Evolutionary conservation across 371 early-diverging fungal species (phyloP).

Genomic region (Syncephalastrum sp.): DNA sequence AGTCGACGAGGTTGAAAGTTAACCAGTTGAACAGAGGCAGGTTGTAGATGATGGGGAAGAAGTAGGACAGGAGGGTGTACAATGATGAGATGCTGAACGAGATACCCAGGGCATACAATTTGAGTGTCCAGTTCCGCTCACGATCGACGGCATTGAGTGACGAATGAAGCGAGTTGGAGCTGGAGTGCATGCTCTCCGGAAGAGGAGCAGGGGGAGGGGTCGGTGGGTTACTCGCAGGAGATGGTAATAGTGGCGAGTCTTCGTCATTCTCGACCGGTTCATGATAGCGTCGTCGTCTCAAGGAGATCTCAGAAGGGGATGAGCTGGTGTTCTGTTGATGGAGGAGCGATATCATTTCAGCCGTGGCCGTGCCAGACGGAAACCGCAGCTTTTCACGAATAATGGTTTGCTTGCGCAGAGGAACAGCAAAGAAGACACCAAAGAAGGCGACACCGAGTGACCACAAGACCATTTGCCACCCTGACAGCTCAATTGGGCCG

Average conservation of each 20-base stretch:
- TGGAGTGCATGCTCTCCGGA: not conserved
- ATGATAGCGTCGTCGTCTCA: not conserved
- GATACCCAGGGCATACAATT: constrained; percentile 49
- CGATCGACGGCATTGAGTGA: not conserved
- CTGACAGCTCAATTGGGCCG: constrained; percentile 44
- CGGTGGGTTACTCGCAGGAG: constrained; percentile 5
- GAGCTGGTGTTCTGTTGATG: constrained; percentile 44
- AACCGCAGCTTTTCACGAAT: constrained; percentile 80
- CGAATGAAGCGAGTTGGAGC: not conserved
- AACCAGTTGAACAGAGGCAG: constrained; percentile 71
- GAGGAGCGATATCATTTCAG: constrained; percentile 81
- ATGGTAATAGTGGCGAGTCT: constrained; percentile 11
- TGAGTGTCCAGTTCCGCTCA: constrained; percentile 54
- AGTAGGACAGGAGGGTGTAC: constrained; percentile 67
- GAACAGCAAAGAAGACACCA: constrained; percentile 90
- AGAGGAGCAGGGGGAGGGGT: not conserved
- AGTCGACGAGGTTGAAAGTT: constrained; percentile 38
- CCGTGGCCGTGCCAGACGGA: constrained; percentile 87
- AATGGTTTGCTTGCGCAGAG: constrained; percentile 76
- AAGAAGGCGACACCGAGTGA: constrained; percentile 82
- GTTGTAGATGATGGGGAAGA: constrained; percentile 57
- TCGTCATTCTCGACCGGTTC: constrained; percentile 6
- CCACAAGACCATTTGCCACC: constrained; percentile 69
- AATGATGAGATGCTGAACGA: constrained; percentile 62
- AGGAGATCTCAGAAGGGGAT: too few species aligned